Conservation (phyloP, 2,329 filamentous ascomycete species). For the Alternaria sp. region DNA sequence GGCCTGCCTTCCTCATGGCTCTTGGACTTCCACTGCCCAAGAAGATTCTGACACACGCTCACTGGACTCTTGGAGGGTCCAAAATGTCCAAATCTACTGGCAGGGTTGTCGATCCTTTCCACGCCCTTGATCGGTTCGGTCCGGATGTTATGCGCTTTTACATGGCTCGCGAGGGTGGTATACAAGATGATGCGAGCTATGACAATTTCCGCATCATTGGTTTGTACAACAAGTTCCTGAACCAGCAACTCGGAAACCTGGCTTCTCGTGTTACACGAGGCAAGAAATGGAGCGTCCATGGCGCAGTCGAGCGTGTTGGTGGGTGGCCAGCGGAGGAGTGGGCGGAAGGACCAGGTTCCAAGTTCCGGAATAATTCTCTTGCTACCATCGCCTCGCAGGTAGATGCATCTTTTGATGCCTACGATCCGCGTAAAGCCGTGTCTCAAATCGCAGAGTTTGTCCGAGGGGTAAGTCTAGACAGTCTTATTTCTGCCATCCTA, state of each 20-base stretch:
- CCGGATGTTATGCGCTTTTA: constrained; percentile 90
- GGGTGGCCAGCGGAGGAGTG: constrained; percentile 35
- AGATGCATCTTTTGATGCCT: constrained; percentile 30
- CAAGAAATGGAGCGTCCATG: constrained; percentile 71
- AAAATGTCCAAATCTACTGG: constrained; percentile 98
- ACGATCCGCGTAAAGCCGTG: constrained; percentile 38
- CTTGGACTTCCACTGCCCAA: constrained; percentile 79
- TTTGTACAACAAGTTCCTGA: constrained; percentile 80
- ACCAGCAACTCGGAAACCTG: constrained; percentile 81
- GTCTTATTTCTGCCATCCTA: not conserved
- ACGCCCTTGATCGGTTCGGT: constrained; percentile 86
- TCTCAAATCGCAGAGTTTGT: constrained; percentile 36
- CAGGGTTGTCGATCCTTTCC: constrained; percentile 94
- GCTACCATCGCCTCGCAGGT: constrained; percentile 25
- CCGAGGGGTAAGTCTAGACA: constrained; percentile 29
- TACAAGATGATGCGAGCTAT: constrained; percentile 81
- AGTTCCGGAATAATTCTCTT: constrained; percentile 50
- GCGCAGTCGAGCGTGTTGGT: constrained; percentile 58
- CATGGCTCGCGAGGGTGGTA: constrained; percentile 78
- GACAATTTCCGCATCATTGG: constrained; percentile 77
- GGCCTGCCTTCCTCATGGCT: constrained; percentile 94
- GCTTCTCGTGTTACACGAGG: constrained; percentile 71
- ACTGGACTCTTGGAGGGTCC: constrained; percentile 89
- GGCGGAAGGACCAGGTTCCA: constrained; percentile 34
- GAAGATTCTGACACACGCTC: constrained; percentile 84